Conservation (phyloP, 495 filamentous ascomycete species). For the Aspergillus incahuasiensis region DNA sequence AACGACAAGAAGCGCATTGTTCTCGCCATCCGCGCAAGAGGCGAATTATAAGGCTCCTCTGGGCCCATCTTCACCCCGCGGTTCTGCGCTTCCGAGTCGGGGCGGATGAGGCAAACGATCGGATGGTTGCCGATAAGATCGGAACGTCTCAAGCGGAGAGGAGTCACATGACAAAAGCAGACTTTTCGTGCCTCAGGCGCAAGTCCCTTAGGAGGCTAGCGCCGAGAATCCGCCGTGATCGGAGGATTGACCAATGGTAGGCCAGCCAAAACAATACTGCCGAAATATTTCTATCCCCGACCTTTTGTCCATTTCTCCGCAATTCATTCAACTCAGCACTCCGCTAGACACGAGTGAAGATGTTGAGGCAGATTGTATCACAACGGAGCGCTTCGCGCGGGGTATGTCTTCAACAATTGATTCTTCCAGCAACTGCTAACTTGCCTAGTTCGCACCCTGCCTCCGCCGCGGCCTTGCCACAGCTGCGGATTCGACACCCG, state of each 20-base stretch:
- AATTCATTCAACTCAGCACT: constrained; percentile 9
- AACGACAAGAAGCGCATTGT: not conserved
- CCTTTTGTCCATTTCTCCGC: constrained; percentile 8
- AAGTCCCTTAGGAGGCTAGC: not conserved
- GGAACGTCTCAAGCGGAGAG: not conserved
- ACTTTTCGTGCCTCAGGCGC: constrained; percentile 1
- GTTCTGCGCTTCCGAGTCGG: constrained; percentile 5
- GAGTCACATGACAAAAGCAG: not conserved
- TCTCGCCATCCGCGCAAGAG: not conserved
- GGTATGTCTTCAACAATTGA: constrained; percentile 21
- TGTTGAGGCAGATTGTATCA: constrained; percentile 36
- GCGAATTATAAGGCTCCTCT: not conserved
- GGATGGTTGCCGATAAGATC: constrained; percentile 12
- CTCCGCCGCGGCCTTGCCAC: constrained; percentile 34
- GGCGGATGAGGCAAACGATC: constrained; percentile 1
- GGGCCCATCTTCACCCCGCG: constrained; percentile 8
- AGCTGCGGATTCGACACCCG: constrained; percentile 23
- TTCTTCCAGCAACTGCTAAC: not conserved
- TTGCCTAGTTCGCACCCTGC: constrained; percentile 22
- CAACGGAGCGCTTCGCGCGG: constrained; percentile 28
- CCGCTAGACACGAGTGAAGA: constrained; percentile 9
- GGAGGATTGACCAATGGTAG: constrained; percentile 17
- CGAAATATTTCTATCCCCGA: constrained; percentile 7
- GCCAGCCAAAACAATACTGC: constrained; percentile 13
- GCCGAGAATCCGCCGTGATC: constrained; percentile 9